Conservation (phyloP, 352 stramenopile genomes). For the Hyaloperonospora arabidopsidis region DNA sequence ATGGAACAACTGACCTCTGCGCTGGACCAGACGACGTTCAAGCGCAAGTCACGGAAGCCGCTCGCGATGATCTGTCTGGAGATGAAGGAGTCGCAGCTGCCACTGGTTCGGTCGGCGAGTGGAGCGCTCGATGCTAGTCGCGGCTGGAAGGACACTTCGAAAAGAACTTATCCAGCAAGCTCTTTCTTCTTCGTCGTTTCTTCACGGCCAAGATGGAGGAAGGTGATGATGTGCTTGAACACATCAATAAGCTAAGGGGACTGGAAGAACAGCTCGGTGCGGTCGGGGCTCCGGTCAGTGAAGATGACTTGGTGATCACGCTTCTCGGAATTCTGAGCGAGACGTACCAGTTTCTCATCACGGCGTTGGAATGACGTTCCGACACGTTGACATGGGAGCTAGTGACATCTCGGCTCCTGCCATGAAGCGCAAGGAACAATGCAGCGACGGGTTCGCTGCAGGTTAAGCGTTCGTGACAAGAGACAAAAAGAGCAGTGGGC, state of each 20-base stretch:
- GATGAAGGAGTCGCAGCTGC: no score
- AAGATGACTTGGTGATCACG: neutral
- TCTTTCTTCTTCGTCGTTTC: neutral
- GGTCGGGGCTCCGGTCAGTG: neutral
- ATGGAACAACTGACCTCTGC: neutral
- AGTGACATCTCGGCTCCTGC: neutral
- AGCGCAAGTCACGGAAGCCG: conserved; percentile 1
- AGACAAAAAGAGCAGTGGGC: neutral
- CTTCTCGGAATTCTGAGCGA: conserved; percentile 1
- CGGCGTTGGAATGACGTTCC: neutral
- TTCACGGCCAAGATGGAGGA: neutral
- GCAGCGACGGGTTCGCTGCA: neutral
- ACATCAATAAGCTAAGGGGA: no score
- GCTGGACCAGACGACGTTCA: neutral
- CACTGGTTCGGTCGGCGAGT: neutral
- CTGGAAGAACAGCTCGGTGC: no score
- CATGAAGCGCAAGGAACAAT: neutral
- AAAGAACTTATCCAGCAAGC: neutral
- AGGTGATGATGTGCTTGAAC: neutral
- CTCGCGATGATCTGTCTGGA: no score
- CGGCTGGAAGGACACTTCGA: neutral
- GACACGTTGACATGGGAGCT: neutral
- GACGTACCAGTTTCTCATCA: neutral
- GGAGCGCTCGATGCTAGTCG: neutral
- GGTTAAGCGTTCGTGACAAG: neutral